These are phyloP conservation scores for Phenoliferia sp. DNA, from an alignment of 1,284 basidiomycete genomes.

Conservation along the genomic window DNA sequence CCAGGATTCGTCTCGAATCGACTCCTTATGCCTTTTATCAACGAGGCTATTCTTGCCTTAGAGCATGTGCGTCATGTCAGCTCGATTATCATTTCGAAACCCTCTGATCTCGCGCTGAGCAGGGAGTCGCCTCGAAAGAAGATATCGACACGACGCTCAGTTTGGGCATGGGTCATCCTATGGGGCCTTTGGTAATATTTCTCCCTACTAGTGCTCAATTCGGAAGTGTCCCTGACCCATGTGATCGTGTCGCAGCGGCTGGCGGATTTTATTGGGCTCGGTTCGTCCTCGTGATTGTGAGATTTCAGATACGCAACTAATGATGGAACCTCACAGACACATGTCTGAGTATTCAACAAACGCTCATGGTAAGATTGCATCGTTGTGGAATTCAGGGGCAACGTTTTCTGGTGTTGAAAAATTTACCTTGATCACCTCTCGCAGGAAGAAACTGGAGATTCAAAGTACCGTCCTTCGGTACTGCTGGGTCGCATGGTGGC, in stretches of 20 bases:
- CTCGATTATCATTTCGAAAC: neutral
- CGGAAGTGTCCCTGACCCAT: neutral
- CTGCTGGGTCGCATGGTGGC: conserved; percentile 93
- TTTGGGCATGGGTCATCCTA: conserved; percentile 92
- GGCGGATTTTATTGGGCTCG: conserved; percentile 8
- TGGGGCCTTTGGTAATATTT: conserved; percentile 40
- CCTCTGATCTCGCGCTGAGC: no score
- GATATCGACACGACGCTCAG: conserved; percentile 93
- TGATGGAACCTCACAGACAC: no score
- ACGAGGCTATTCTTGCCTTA: conserved; percentile 85
- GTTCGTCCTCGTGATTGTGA: neutral
- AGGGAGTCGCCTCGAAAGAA: conserved; percentile 84
- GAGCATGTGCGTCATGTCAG: conserved; percentile 58
- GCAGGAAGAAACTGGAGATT: conserved; percentile 71
- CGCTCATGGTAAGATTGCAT: conserved; percentile 53
- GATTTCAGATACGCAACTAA: no score
- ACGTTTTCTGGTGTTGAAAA: no score
- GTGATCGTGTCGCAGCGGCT: neutral
- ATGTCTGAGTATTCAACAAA: conserved; percentile 83
- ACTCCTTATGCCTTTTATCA: conserved; percentile 85
- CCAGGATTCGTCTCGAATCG: conserved; percentile 81
- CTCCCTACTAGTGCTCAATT: no score
- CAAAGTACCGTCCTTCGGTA: conserved; percentile 92
- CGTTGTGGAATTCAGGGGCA: no score
- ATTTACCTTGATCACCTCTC: neutral